phyloP scores from a whole-genome alignment of 1,139 yeast species.

The Hansenula anomala region DNA sequence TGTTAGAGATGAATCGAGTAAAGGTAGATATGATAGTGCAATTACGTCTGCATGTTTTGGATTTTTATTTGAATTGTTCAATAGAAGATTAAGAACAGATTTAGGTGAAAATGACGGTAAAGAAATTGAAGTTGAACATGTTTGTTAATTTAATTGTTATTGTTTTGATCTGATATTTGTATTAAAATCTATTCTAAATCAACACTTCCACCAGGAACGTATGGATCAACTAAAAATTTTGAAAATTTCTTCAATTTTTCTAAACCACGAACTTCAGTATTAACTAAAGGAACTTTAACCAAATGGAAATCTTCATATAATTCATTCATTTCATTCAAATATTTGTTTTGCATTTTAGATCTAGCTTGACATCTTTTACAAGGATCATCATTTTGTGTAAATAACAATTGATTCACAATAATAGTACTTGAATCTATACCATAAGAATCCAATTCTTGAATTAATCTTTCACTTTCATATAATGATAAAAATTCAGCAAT shows the following conservation, averaged over 20 bases:
- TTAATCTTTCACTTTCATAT: slow-evolving; percentile 95
- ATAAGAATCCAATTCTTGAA: slow-evolving; percentile 90
- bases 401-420: slow-evolving; percentile 87
- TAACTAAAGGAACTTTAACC: slow-evolving; percentile 91
- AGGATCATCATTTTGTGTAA: slow-evolving; percentile 62
- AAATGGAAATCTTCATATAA: slow-evolving; percentile 92
- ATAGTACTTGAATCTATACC: slow-evolving; percentile 96
- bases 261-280: slow-evolving; percentile 89
- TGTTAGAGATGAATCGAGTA: slow-evolving; percentile 71
- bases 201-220: slow-evolving; percentile 56
- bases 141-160: slow-evolving; percentile 39
- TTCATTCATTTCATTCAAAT: slow-evolving; percentile 90
- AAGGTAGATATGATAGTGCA: slow-evolving; percentile 78
- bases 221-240: slow-evolving; percentile 61
- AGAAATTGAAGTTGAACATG: slow-evolving; percentile 48
- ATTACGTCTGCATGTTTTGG: slow-evolving; percentile 64
- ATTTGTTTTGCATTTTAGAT: slow-evolving; percentile 94
- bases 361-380: slow-evolving; percentile 91
- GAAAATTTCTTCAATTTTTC: slow-evolving; percentile 78
- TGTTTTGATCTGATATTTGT: neutral
- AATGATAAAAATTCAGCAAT: slow-evolving; percentile 92
- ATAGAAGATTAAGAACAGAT: slow-evolving; percentile 62
- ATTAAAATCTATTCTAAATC: slow-evolving; percentile 8
- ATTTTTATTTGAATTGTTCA: slow-evolving; percentile 65
- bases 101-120: slow-evolving; percentile 58